Conservation (phyloP, 176 grass and related monocot genomes). For the Urochloa ruziziensis region DNA sequence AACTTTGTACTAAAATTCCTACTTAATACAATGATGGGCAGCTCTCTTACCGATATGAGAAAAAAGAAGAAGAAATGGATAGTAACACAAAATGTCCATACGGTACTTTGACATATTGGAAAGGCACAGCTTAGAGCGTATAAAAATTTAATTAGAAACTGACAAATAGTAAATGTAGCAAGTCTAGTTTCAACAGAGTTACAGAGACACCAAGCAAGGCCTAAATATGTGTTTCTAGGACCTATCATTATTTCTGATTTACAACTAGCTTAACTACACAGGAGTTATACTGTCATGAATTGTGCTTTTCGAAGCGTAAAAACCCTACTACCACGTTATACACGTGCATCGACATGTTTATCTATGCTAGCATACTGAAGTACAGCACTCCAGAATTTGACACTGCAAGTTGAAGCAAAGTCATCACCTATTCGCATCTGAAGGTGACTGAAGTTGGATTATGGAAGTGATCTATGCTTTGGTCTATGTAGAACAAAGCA, state of each 20-base stretch:
- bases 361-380: not conserved
- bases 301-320: conserved; percentile 4
- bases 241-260: not conserved
- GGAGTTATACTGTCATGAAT: not conserved
- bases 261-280: not conserved
- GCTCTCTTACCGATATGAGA: too few species aligned
- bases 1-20: not conserved
- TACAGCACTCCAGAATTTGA: not conserved
- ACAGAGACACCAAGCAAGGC: conserved; percentile 1
- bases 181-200: not conserved
- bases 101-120: not conserved
- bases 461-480: not conserved
- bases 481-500: not conserved
- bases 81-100: not conserved
- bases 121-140: conserved; percentile 16
- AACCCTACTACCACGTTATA: not conserved
- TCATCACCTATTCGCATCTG: not conserved
- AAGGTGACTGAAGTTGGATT: not conserved
- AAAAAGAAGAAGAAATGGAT: too few species aligned
- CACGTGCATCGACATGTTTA: not conserved
- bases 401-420: conserved; percentile 9
- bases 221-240: not conserved
- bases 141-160: not conserved
- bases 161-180: not conserved
- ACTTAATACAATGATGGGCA: not conserved